Evolutionary conservation across 2,329 filamentous ascomycete genomes (phyloP).

Genomic region (Aspergillus spinulosporus): DNA sequence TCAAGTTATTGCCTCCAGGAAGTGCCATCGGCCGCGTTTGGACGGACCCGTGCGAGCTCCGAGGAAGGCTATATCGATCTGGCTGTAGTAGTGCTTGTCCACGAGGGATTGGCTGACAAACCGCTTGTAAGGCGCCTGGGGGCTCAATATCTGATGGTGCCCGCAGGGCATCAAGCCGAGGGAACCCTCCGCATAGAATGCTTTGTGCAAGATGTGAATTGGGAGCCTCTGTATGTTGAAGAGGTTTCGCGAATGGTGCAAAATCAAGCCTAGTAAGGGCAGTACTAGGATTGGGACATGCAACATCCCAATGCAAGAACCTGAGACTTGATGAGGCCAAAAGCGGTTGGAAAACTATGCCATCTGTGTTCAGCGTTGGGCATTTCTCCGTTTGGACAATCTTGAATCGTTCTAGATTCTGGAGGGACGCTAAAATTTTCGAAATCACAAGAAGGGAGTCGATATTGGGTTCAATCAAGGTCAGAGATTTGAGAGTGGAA

Average conservation of each 20-base stretch:
- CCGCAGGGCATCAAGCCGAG: constrained; percentile 41
- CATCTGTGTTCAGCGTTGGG: constrained; percentile 47
- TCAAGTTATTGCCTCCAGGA: constrained; percentile 46
- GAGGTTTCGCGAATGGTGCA: constrained; percentile 38
- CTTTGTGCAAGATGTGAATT: constrained; percentile 48
- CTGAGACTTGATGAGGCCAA: constrained; percentile 52
- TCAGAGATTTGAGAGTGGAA: constrained; percentile 47
- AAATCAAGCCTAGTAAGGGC: constrained; percentile 41
- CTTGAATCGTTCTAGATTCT: constrained; percentile 51
- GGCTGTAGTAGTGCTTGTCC: constrained; percentile 42
- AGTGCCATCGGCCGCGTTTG: constrained; percentile 42
- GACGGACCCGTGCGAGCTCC: constrained; percentile 46
- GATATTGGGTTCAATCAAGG: constrained; percentile 57
- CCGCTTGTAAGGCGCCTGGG: constrained; percentile 44
- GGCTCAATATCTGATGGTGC: constrained; percentile 48
- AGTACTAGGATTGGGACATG: constrained; percentile 39
- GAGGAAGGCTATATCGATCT: constrained; percentile 44
- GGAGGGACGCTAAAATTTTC: constrained; percentile 51
- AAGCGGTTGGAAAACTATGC: constrained; percentile 48
- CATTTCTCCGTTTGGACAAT: constrained; percentile 53
- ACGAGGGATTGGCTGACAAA: constrained; percentile 42
- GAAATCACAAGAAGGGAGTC: constrained; percentile 53
- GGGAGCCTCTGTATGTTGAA: constrained; percentile 37
- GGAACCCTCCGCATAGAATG: constrained; percentile 46
- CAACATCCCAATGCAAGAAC: constrained; percentile 59